These are phyloP conservation scores for Obelidium mucronatum DNA, from an alignment of 192 early-diverging fungal genomes.

Conservation along the genomic window DNA sequence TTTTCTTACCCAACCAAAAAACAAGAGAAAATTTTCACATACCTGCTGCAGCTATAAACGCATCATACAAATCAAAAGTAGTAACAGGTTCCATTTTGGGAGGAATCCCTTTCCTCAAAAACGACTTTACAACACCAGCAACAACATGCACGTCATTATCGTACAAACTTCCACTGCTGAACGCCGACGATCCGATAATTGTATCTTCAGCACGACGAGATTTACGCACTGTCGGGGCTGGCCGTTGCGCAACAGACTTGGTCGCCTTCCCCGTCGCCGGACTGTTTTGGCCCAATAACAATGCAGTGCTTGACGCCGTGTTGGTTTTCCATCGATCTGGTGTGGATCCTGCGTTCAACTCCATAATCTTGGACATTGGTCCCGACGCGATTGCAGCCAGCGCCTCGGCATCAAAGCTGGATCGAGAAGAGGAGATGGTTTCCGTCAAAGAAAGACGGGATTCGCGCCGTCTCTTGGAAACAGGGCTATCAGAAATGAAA, in stretches of 20 bases:
- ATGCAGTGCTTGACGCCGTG: constrained; percentile 3
- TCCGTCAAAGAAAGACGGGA: constrained; percentile 53
- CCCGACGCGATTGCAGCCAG: not conserved
- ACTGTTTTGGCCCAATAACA: constrained; percentile 27
- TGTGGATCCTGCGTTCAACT: not conserved
- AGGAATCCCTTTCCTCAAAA: constrained; percentile 54
- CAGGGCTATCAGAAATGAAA: constrained; percentile 31
- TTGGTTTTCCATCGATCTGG: not conserved
- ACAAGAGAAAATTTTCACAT: constrained; percentile 32
- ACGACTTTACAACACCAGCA: constrained; percentile 57
- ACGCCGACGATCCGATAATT: not conserved
- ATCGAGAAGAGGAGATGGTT: constrained; percentile 44
- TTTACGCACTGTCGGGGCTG: constrained; percentile 13
- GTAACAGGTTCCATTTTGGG: constrained; percentile 53
- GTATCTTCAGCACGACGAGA: not conserved
- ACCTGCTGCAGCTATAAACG: constrained; percentile 57
- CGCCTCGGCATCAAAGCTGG: constrained; percentile 31
- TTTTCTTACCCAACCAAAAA: constrained; percentile 20
- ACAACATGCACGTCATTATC: constrained; percentile 67
- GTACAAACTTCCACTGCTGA: constrained; percentile 47
- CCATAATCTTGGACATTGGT: constrained; percentile 30
- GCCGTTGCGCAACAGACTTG: constrained; percentile 13
- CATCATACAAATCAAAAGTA: constrained; percentile 53
- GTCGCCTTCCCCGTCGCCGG: constrained; percentile 10
- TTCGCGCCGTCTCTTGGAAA: constrained; percentile 30